Evolutionary conservation across 2,329 filamentous ascomycete species (phyloP), one percentile per base, ranked within the genome.

Genomic region (Paraphoma sp.): DNA sequence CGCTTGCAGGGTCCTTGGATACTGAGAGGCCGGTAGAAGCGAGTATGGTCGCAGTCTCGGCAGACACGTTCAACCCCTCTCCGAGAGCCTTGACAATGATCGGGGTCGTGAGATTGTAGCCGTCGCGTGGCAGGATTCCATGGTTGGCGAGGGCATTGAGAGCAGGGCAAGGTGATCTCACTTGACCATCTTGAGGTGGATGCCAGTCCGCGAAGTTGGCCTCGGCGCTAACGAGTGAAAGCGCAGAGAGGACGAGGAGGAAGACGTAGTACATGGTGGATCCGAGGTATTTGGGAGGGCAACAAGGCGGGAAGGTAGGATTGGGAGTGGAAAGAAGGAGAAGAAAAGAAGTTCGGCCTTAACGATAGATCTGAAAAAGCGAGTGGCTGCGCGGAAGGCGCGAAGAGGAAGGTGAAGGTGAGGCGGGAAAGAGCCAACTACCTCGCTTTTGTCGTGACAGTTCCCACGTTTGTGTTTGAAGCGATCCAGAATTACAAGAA

Each of bases 71-170:
- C 38, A 77, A 49, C 16, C 61, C 64, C 9, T 65, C 54, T 6
- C 48, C 55, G 10, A 74, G 49, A 17, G 57, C 66, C 6, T 63
- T 51, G 43, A 72, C 65, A 11, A 76, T 51, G 10, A 62, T 48
- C 2, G 66, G 67, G 11, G 71, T 52, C 1, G 72, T 73, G 31
- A 76, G 57, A 36, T 69, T 67, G 50, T 66, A 70, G 44, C 76
- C 76, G 51, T 71, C 40, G 43, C 60, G 69, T 10, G 74, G 71
- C 12, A 78, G 50, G 56, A 77, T 56, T 40, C 59, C 61, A 49
- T 75, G 68, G 53, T 76, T 77, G 14, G 73, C 73, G 14, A 75
- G 64, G 10, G 69, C 55, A 48, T 76, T 76, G 17, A 75, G 58
- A 5, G 58, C 68, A 1, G 73, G 73, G 45, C 74, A 76, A 9